These are phyloP conservation scores for Schrenkiella parvula DNA, from an alignment of 345 rosid genomes.

Conservation along the genomic window DNA sequence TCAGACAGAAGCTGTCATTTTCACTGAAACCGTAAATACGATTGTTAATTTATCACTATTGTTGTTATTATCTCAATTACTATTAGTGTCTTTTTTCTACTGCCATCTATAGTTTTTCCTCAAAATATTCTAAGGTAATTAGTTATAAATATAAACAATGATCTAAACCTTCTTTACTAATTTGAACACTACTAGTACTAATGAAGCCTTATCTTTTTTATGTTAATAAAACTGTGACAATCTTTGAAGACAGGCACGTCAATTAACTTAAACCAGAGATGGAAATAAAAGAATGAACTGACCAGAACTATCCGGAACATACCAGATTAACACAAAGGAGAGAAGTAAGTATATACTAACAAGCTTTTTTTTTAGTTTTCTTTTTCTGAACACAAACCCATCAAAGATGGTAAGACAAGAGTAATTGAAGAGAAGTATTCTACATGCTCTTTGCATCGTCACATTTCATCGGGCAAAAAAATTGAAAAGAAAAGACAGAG, in stretches of 20 bases:
- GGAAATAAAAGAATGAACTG: not conserved
- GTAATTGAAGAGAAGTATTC: conserved; percentile 23
- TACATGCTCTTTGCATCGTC: conserved; percentile 27
- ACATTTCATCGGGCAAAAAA: conserved; percentile 30
- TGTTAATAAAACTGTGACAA: not conserved
- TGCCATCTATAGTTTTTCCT: not conserved
- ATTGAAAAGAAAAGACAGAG: not conserved
- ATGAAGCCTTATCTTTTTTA: not conserved
- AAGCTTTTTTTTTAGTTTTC: not conserved
- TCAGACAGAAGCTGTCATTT: not conserved
- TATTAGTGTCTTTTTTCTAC: not conserved
- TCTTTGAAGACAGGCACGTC: not conserved
- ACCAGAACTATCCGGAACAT: not conserved
- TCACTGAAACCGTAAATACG: not conserved
- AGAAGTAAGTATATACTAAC: not conserved
- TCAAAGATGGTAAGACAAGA: conserved; percentile 11
- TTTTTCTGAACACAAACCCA: not conserved
- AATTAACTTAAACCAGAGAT: not conserved
- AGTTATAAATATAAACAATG: not conserved
- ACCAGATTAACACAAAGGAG: not conserved
- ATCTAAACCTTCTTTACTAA: not conserved
- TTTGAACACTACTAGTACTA: not conserved
- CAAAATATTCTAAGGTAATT: not conserved
- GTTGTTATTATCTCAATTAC: no score
- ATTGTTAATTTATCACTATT: not conserved